Conservation (phyloP, 2,329 filamentous ascomycete species). For the Sclerotinia glacialis region DNA sequence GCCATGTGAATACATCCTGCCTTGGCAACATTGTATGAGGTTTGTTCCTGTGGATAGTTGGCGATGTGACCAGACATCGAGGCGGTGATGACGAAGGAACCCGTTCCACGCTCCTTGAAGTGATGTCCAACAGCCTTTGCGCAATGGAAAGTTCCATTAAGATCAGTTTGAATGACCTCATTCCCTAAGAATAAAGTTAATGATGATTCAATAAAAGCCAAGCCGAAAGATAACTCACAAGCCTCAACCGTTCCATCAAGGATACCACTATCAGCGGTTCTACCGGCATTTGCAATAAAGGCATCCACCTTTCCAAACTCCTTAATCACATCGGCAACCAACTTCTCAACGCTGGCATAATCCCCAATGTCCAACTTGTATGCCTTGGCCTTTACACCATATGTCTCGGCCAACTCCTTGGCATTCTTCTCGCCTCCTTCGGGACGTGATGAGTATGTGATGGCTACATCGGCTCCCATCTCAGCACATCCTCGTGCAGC, state of each 20-base stretch:
- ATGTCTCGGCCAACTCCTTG: constrained; percentile 56
- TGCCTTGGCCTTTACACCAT: constrained; percentile 64
- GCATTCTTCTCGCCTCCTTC: constrained; percentile 65
- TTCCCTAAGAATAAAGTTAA: constrained; percentile 42
- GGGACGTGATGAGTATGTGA: constrained; percentile 63
- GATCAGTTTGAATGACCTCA: constrained; percentile 61
- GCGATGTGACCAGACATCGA: constrained; percentile 57
- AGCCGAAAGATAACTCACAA: constrained; percentile 42
- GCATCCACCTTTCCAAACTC: constrained; percentile 70
- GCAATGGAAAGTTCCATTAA: constrained; percentile 64
- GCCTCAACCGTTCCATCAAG: constrained; percentile 65
- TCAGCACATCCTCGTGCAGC: constrained; percentile 63
- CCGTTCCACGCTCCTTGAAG: constrained; percentile 63
- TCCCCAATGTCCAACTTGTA: constrained; percentile 63
- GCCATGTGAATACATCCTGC: constrained; percentile 65
- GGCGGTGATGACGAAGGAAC: constrained; percentile 65
- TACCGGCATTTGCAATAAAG: constrained; percentile 68
- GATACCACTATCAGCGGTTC: constrained; percentile 65
- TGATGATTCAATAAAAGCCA: no score
- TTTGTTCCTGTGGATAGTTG: constrained; percentile 62
- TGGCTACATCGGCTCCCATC: constrained; percentile 61
- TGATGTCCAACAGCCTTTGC: constrained; percentile 65
- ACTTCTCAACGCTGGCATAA: constrained; percentile 50
- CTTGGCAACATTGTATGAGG: constrained; percentile 63
- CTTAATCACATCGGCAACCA: constrained; percentile 57